phyloP scores from a whole-genome alignment of 768 basidiomycete species.

The Lentinula lateritia region DNA sequence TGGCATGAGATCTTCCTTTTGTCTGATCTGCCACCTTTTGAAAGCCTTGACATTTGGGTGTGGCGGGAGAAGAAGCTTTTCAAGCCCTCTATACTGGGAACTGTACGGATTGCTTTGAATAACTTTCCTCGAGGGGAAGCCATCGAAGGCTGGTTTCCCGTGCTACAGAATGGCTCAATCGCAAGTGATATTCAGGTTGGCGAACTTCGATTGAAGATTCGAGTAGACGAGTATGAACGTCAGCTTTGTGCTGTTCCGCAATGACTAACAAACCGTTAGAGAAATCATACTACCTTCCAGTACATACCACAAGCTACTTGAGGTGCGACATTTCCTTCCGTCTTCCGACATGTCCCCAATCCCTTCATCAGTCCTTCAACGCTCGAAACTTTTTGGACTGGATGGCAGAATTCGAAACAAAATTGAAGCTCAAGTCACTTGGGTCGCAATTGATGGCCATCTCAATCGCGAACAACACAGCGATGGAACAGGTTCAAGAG shows the following conservation, averaged over 20 bases:
- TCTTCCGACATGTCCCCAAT: background rate
- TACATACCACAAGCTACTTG: constrained; percentile 55
- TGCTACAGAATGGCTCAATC: constrained; percentile 46
- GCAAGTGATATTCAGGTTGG: constrained; percentile 59
- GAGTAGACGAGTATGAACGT: constrained; percentile 67
- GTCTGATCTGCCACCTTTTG: constrained; percentile 74
- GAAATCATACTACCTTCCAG: constrained; percentile 73
- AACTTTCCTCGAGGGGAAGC: constrained; percentile 71
- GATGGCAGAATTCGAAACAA: constrained; percentile 66
- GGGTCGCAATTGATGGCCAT: constrained; percentile 61
- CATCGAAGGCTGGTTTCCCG: constrained; percentile 84
- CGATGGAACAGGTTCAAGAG: constrained; percentile 66
- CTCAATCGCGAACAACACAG: constrained; percentile 58
- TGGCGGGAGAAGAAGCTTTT: constrained; percentile 63
- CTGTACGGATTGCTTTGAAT: constrained; percentile 53
- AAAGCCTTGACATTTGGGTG: constrained; percentile 60
- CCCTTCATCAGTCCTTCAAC: constrained; percentile 37
- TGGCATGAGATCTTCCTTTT: constrained; percentile 83
- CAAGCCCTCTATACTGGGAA: constrained; percentile 55
- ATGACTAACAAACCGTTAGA: constrained; percentile 29
- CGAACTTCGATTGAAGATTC: constrained; percentile 67
- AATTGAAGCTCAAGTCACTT: constrained; percentile 59
- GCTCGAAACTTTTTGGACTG: constrained; percentile 67
- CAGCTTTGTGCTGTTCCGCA: background rate
- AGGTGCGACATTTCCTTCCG: constrained; percentile 32